Evolutionary conservation across 306 rosid genomes (phyloP).

Genomic region (Cucurbita argyrosperma): DNA sequence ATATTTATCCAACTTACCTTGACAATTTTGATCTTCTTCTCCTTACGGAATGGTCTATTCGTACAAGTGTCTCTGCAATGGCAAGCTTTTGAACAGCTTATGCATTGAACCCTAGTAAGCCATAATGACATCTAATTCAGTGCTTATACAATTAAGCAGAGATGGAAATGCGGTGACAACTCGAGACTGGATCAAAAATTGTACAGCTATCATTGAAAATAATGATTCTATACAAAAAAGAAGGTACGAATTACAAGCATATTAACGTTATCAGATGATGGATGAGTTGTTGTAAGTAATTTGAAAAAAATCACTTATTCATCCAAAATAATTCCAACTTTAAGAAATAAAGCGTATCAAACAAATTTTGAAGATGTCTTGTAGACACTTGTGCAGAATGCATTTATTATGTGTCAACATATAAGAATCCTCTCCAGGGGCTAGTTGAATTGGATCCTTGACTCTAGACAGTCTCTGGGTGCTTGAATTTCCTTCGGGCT

Average conservation of each 20-base stretch:
- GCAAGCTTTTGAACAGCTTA: slow-evolving; percentile 92
- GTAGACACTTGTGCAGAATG: background rate
- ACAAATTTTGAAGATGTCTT: background rate
- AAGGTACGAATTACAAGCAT: background rate
- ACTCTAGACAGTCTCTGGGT: background rate
- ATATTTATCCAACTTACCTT: slow-evolving; percentile 32
- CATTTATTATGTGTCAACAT: background rate
- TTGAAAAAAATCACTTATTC: background rate
- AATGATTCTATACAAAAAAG: background rate
- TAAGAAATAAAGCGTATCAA: background rate
- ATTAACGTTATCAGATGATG: background rate
- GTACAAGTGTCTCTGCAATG: slow-evolving; percentile 64
- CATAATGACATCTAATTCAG: background rate
- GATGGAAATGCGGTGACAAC: background rate
- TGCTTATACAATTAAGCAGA: background rate
- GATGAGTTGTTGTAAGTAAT: background rate
- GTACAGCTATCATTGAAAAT: background rate
- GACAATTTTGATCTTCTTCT: slow-evolving; percentile 58
- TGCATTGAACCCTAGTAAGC: slow-evolving; percentile 68
- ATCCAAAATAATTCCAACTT: background rate
- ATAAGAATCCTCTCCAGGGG: background rate
- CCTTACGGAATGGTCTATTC: slow-evolving; percentile 89
- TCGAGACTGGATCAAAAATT: background rate
- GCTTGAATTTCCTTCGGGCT: background rate
- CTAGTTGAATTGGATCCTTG: background rate